Conservation (phyloP, 2,329 filamentous ascomycete genomes). For the Aureobasidium sp. region DNA sequence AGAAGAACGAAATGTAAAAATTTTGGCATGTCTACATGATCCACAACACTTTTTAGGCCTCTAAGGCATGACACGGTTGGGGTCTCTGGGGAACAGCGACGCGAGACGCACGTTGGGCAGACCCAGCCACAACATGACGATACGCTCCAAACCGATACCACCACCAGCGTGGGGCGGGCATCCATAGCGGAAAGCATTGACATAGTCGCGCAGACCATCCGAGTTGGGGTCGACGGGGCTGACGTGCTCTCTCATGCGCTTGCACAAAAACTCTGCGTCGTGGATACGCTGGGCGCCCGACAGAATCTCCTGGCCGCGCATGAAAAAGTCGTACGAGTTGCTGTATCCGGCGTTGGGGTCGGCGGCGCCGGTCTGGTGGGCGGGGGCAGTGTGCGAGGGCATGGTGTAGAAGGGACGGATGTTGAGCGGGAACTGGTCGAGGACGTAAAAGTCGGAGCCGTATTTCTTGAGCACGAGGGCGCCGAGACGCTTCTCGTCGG, state of each 20-base stretch:
- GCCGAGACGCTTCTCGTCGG: conserved; percentile 84
- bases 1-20: background rate
- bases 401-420: conserved; percentile 92
- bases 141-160: conserved; percentile 59
- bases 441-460: conserved; percentile 90
- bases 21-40: conserved; percentile 1
- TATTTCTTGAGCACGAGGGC: conserved; percentile 80
- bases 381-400: conserved; percentile 59
- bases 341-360: conserved; percentile 46
- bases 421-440: conserved; percentile 89
- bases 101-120: conserved; percentile 57
- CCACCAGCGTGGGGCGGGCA: conserved; percentile 59
- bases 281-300: conserved; percentile 62
- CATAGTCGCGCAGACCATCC: conserved; percentile 57
- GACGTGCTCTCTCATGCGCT: conserved; percentile 53
- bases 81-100: conserved; percentile 58
- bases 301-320: conserved; percentile 64
- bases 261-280: conserved; percentile 51
- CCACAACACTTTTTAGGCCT: background rate
- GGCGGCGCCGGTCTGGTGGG: conserved; percentile 34
- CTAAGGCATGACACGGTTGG: conserved; percentile 46
- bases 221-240: conserved; percentile 49
- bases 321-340: conserved; percentile 65
- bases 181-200: conserved; percentile 57
- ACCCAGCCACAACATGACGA: conserved; percentile 61